Percentiles rank a stretch among this genome's conserved stretches.
These are phyloP conservation scores for Ustilago loliicola DNA, from an alignment of 1,284 basidiomycete genomes.

Conservation along the genomic window DNA sequence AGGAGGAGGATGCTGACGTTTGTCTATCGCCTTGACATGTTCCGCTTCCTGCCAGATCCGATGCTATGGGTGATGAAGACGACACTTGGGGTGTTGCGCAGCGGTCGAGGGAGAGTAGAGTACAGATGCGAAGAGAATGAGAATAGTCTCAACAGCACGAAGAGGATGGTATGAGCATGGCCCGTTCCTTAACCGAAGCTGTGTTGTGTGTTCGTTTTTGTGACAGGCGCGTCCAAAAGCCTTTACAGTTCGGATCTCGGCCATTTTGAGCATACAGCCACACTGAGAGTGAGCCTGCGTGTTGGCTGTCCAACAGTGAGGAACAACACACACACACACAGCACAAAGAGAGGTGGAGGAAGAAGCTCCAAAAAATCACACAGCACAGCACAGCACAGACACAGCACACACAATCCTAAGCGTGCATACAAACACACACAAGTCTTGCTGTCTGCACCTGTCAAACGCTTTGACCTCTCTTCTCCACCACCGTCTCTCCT, in stretches of 20 bases:
- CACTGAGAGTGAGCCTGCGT: background rate
- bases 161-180: constrained; percentile 1
- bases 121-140: background rate
- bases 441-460: background rate
- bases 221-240: constrained; percentile 4
- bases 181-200: background rate
- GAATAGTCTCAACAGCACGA: background rate
- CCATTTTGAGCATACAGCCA: background rate
- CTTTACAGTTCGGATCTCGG: background rate
- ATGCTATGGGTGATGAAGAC: background rate
- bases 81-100: background rate
- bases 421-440: background rate
- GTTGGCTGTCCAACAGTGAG: background rate
- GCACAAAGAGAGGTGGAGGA: background rate
- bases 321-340: background rate
- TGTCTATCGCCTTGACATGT: background rate
- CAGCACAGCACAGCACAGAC: constrained; percentile 9
- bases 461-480: background rate
- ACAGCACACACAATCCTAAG: background rate
- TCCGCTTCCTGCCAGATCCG: background rate
- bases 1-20: background rate
- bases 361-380: background rate
- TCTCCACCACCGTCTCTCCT: background rate
- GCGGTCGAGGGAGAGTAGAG: background rate
- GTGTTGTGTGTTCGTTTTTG: background rate